A percentile compares a stretch with the other conserved stretches of the same genome.
These are phyloP conservation scores for Lactifluus subvellereus DNA, from an alignment of 768 basidiomycete species.

Conservation along the genomic window DNA sequence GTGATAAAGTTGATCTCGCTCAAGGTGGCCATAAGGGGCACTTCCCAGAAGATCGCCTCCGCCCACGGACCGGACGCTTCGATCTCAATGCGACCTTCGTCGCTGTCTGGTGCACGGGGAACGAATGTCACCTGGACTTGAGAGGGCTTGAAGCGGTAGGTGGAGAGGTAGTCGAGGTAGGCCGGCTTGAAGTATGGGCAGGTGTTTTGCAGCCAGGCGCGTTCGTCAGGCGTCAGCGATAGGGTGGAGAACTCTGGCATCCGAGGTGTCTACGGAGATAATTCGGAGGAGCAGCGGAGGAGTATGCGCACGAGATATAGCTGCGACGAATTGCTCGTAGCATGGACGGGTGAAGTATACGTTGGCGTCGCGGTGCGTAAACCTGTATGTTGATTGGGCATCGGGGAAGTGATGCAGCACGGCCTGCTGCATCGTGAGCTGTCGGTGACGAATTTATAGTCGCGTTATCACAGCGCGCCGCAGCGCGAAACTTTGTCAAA, in stretches of 20 bases:
- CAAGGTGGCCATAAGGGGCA: slow-evolving; percentile 87
- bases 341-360: slow-evolving; percentile 62
- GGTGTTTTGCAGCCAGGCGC: slow-evolving; percentile 51
- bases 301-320: slow-evolving; percentile 46
- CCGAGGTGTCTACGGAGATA: background rate
- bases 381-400: slow-evolving; percentile 63
- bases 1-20: slow-evolving; percentile 84
- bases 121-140: slow-evolving; percentile 64
- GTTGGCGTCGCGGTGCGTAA: slow-evolving; percentile 68
- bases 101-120: slow-evolving; percentile 35
- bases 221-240: slow-evolving; percentile 54
- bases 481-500: background rate
- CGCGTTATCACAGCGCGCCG: background rate
- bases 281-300: background rate
- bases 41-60: slow-evolving; percentile 92
- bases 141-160: slow-evolving; percentile 66
- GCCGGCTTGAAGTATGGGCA: slow-evolving; percentile 69
- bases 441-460: background rate
- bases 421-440: slow-evolving; percentile 97
- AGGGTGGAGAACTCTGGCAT: slow-evolving; percentile 65
- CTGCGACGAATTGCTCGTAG: slow-evolving; percentile 51
- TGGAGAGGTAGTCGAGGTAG: slow-evolving; percentile 74
- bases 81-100: slow-evolving; percentile 62
- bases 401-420: slow-evolving; percentile 73
- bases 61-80: slow-evolving; percentile 67